phyloP scores from a whole-genome alignment of 2,329 filamentous ascomycete genomes.

The Phaeosphaeria sp. region DNA sequence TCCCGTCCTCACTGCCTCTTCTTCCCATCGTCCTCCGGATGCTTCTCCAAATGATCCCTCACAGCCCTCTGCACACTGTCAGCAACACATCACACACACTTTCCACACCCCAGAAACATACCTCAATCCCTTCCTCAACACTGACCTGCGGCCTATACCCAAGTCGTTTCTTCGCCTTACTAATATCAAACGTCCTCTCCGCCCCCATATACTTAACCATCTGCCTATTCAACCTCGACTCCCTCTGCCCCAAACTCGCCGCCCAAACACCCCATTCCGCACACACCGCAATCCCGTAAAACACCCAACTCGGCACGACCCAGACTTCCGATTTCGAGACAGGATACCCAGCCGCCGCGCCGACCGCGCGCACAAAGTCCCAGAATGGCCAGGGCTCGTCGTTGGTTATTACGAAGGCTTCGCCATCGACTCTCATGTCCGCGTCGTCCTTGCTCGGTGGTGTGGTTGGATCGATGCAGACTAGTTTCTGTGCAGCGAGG shows the following conservation, averaged over 20 bases:
- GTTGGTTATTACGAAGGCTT: neutral
- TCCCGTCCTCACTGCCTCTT: too few species aligned
- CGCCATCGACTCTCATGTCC: neutral
- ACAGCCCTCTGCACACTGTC: too few species aligned
- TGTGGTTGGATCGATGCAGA: neutral
- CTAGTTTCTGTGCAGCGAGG: slow-evolving; percentile 3
- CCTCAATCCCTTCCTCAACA: neutral
- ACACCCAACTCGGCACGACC: neutral
- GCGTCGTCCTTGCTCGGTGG: neutral
- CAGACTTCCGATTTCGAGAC: neutral
- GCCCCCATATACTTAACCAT: neutral
- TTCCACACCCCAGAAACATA: too few species aligned
- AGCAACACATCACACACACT: too few species aligned
- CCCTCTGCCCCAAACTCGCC: neutral
- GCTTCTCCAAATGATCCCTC: too few species aligned
- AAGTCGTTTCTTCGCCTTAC: neutral
- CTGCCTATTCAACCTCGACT: neutral
- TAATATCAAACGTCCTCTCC: neutral
- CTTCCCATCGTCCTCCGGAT: too few species aligned
- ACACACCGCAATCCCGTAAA: neutral
- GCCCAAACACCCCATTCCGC: neutral
- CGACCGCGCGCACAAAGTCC: neutral
- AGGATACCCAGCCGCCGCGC: neutral
- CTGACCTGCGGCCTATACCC: neutral
- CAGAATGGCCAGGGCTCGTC: neutral